Evolutionary conservation across 2,329 filamentous ascomycete species (phyloP).

Genomic region (Paecilomyces niveus): DNA sequence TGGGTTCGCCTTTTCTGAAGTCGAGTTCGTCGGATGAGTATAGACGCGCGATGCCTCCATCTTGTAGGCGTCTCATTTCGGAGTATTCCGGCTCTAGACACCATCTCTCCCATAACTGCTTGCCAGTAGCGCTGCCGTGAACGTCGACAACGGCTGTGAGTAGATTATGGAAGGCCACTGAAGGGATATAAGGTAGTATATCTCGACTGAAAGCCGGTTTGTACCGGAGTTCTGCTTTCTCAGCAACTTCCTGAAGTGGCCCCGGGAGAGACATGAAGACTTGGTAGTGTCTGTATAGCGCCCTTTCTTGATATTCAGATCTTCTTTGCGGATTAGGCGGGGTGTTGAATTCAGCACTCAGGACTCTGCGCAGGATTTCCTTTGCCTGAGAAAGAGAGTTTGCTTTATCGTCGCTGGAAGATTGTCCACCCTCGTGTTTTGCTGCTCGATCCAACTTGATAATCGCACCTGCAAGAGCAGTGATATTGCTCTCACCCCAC

Average conservation of each 20-base stretch:
- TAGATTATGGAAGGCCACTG: slow-evolving; percentile 44
- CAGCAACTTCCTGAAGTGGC: slow-evolving; percentile 20
- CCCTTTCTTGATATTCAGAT: slow-evolving; percentile 19
- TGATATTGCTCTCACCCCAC: slow-evolving; percentile 32
- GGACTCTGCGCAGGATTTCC: slow-evolving; percentile 24
- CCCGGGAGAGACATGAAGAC: slow-evolving; percentile 27
- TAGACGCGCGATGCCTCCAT: slow-evolving; percentile 22
- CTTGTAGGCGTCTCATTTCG: slow-evolving; percentile 12
- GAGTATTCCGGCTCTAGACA: slow-evolving; percentile 26
- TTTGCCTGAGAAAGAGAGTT: slow-evolving; percentile 19
- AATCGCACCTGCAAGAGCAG: slow-evolving; percentile 30
- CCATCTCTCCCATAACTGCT: slow-evolving; percentile 43
- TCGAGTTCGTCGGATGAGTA: slow-evolving; percentile 16
- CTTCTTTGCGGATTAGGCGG: slow-evolving; percentile 8
- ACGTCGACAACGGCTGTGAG: slow-evolving; percentile 49
- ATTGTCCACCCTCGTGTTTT: slow-evolving; percentile 6
- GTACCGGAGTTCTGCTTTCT: slow-evolving; percentile 11
- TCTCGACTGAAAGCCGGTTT: slow-evolving; percentile 8
- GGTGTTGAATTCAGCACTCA: slow-evolving; percentile 28
- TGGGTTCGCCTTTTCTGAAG: slow-evolving; percentile 13
- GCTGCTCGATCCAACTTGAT: slow-evolving; percentile 29
- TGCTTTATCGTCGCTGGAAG: slow-evolving; percentile 6
- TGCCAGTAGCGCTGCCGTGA: slow-evolving; percentile 43
- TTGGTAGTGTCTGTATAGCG: slow-evolving; percentile 20
- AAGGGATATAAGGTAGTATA: slow-evolving; percentile 21